phyloP scores from a whole-genome alignment of 768 basidiomycete species.

The Collybiopsis luxurians region DNA sequence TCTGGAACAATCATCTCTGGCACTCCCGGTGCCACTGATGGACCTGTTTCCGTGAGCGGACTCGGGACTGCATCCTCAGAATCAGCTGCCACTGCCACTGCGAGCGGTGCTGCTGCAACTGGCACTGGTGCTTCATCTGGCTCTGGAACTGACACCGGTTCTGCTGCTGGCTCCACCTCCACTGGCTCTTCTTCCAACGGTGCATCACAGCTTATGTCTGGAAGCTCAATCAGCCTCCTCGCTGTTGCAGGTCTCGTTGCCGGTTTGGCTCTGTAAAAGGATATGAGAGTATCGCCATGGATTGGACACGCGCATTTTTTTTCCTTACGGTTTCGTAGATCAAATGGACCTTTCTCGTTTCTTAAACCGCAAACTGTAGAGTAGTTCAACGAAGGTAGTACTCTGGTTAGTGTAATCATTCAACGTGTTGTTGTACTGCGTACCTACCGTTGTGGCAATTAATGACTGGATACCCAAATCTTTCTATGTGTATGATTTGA shows the following conservation, averaged over 20 bases:
- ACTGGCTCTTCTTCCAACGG: slow-evolving; percentile 9
- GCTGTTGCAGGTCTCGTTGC: slow-evolving; percentile 6
- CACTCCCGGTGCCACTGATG: slow-evolving; percentile 4
- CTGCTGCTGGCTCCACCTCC: slow-evolving; percentile 17
- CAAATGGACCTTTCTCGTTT: neutral
- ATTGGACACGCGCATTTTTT: neutral
- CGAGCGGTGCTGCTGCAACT: slow-evolving; percentile 16
- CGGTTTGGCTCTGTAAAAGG: slow-evolving; percentile 5
- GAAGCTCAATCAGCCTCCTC: slow-evolving; percentile 5
- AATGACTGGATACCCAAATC: neutral
- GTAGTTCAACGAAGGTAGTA: slow-evolving; percentile 2
- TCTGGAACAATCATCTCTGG: slow-evolving; percentile 8
- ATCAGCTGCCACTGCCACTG: slow-evolving; percentile 14
- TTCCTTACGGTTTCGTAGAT: neutral
- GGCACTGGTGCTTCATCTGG: slow-evolving; percentile 16
- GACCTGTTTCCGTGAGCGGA: slow-evolving; percentile 12
- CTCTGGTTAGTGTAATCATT: slow-evolving; percentile 5
- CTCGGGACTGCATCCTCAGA: slow-evolving; percentile 1
- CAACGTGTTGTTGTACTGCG: slow-evolving; percentile 1
- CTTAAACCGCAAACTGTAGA: neutral
- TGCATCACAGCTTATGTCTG: slow-evolving; percentile 1
- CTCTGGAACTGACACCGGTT: slow-evolving; percentile 12
- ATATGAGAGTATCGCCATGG: neutral
- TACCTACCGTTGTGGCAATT: slow-evolving; percentile 5
- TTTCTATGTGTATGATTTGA: neutral